Conservation (phyloP, 2,329 filamentous ascomycete genomes). For the Claviceps pazoutovae region DNA sequence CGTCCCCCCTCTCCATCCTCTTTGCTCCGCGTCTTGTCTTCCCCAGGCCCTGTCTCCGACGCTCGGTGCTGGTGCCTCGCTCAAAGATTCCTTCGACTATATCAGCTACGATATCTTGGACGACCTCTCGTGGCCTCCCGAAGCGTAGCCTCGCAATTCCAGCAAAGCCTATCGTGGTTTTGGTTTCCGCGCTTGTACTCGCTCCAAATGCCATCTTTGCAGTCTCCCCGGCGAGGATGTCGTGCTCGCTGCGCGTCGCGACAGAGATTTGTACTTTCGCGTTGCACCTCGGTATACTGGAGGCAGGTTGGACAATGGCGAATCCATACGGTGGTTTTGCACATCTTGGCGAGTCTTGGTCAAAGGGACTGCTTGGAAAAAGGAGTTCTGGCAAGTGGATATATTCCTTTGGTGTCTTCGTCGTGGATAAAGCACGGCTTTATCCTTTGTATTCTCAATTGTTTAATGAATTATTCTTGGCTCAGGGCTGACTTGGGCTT, state of each 20-base stretch:
- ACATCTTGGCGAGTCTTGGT: neutral
- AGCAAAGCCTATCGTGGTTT: neutral
- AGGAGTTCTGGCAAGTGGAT: no score
- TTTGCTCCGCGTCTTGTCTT: neutral
- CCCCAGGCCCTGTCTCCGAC: no score
- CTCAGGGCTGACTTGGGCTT: no score
- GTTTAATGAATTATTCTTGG: no score
- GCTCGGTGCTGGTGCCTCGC: no score
- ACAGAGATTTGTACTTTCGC: constrained; percentile 2
- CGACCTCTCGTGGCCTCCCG: neutral
- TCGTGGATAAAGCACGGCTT: no score
- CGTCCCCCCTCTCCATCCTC: neutral
- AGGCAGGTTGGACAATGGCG: constrained; percentile 1
- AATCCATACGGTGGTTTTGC: neutral
- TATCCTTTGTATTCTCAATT: no score
- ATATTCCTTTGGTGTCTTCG: no score
- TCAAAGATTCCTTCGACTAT: no score
- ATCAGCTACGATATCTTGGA: neutral
- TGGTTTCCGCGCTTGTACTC: neutral
- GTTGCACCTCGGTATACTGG: neutral
- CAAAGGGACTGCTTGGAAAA: no score
- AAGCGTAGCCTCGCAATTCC: neutral
- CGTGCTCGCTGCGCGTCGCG: constrained; percentile 1
- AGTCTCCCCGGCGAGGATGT: constrained; percentile 1
- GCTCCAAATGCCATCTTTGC: constrained; percentile 3